Evolutionary conservation across 2,329 filamentous ascomycete species (phyloP), one percentile per base, ranked within the genome.

Genomic region (Byssothecium circinans): DNA sequence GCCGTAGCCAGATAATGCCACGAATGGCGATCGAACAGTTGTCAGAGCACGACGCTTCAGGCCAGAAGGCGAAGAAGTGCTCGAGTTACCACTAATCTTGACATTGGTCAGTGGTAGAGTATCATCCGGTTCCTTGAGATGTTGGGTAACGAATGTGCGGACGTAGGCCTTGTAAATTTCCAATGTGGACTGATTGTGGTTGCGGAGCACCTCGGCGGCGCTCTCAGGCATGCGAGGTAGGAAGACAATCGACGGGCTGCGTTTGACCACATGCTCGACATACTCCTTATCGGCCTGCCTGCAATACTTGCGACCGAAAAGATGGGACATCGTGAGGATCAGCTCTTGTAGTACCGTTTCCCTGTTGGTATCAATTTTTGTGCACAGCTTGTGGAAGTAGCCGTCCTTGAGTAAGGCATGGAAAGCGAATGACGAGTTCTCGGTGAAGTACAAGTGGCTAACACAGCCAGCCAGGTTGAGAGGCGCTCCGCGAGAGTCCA

Each of bases 381-480:
- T 75, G 61, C 86, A 89, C 0, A 91, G 69, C 18, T 75, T 68
- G 53, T 84, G 78, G 64, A 91, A 87, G 61, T 87, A 91, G 0
- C 87, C 87, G 2, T 79, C 81, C 49, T 83, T 85, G 1, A 92
- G 72, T 8, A 92, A 74, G 1, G 86, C 82, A 62, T 91, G 88
- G 69, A 91, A 89, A 0, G 87, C 86, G 62, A 91, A 91, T 4
- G 82, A 83, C 0, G 85, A 82, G 58, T 87, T 89, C 57, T 91
- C 87, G 0, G 85, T 87, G 58, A 85, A 90, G 71, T 91, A 91
- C 1, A 92, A 72, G 68, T 91, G 87, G 0, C 83, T 81, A 0
- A 91, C 80, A 3, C 83, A 76, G 0, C 84, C 83, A 0, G 88
- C 81, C 62, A 91, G 89, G 63, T 91, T 88, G 11, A 91, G 70